These are phyloP conservation scores for Durio zibethinus DNA, from an alignment of 345 rosid species.

Conservation along the genomic window DNA sequence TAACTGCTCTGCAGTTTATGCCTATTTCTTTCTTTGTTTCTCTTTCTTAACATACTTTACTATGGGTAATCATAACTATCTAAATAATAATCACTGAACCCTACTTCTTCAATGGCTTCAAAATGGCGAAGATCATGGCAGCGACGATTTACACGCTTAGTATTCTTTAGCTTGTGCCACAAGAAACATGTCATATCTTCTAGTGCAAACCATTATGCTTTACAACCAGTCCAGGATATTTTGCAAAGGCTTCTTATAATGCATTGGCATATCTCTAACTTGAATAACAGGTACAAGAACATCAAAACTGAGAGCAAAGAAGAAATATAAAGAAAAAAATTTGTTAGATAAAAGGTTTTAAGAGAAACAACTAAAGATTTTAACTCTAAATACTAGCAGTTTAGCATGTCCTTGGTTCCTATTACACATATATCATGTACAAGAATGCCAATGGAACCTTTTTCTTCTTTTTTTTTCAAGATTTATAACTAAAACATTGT, in stretches of 20 bases:
- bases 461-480: background rate
- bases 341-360: background rate
- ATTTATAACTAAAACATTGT: background rate
- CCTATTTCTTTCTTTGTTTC: slow-evolving; percentile 22
- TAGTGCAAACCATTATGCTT: slow-evolving; percentile 49
- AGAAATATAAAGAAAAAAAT: background rate
- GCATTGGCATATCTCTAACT: slow-evolving; percentile 75
- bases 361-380: background rate
- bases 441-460: too few species aligned
- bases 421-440: too few species aligned
- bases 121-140: slow-evolving; percentile 26
- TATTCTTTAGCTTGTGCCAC: slow-evolving; percentile 47
- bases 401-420: background rate
- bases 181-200: slow-evolving; percentile 42
- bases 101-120: slow-evolving; percentile 50
- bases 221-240: slow-evolving; percentile 66
- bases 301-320: slow-evolving; percentile 42
- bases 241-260: slow-evolving; percentile 60
- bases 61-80: background rate
- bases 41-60: slow-evolving; percentile 24
- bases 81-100: slow-evolving; percentile 22
- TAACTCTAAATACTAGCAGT: background rate
- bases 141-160: slow-evolving; percentile 29
- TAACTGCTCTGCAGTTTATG: background rate
- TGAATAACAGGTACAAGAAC: slow-evolving; percentile 63